Base-by-base conservation (phyloP, 192 early-diverging fungal species). In the Gonapodya sp. region DNA sequence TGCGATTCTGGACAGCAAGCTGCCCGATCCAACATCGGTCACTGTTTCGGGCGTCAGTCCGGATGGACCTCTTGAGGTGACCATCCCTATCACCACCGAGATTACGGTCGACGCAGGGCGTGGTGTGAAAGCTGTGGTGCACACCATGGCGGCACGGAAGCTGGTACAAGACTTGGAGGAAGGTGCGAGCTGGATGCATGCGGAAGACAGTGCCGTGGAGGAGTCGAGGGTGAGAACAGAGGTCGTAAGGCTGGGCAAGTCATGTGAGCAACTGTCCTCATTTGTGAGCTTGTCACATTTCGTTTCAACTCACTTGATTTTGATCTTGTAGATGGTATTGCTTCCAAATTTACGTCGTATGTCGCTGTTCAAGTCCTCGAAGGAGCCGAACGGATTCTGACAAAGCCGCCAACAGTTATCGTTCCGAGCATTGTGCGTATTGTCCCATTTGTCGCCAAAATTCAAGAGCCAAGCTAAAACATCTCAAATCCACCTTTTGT, bases 131-230 rank as follows among this genome's bases (percentile, higher is more conserved):
- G 74, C 81, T 36, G 35, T 87, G 30, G 37, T 88, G 35, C 87
- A 88, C 83, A 81, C 83, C 33, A 79, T 88, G 18, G 87, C 87
- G 0, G 88, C 87, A 73, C 77, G 81, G 36, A 87, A 81, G 74
- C 81, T 88, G 30, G 88, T 89, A n/a, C 79, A 81, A 1, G 87
- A 88, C 32, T 73, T 88, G 16, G 86, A 89, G n/a, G 85, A 88
- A 36, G 85, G 84, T 24, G 31, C 75, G 36, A 82, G 83, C 32
- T 87, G 84, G 18, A 89, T 81, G 80, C 73, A 89, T 31, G 78
- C 74, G 1, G 36, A 88, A 18, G 73, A 35, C 24, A 77, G 79
- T 24, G 79, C 79, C 80, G 73, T 82, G n/a, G 72, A 82, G 32
- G 74, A 81, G n/a, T 86, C 86, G 83, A 88, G 83, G 34, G 84